These are phyloP conservation scores for Alternaria brassicae DNA, from an alignment of 2,329 filamentous ascomycete genomes.

Conservation along the genomic window DNA sequence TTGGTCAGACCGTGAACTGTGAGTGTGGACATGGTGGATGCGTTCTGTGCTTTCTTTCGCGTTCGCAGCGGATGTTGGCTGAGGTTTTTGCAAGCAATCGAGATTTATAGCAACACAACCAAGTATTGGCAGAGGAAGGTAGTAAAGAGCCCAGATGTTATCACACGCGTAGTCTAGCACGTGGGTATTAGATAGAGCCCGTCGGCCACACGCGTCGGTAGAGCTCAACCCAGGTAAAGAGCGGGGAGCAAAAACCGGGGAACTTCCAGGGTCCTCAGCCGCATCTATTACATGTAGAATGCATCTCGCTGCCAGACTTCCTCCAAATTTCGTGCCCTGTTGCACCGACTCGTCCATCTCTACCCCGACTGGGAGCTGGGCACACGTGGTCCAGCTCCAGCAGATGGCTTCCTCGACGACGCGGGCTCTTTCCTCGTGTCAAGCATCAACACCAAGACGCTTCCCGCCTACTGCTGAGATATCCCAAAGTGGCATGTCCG, in stretches of 20 bases:
- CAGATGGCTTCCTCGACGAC: constrained; percentile 17
- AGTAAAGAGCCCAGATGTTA: neutral
- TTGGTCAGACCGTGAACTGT: constrained; percentile 52
- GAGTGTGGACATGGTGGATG: constrained; percentile 50
- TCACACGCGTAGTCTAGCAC: constrained; percentile 8
- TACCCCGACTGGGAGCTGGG: constrained; percentile 26
- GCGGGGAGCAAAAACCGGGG: constrained; percentile 19
- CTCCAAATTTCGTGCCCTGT: constrained; percentile 31
- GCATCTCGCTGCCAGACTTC: constrained; percentile 22
- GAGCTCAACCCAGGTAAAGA: constrained; percentile 9
- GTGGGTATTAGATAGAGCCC: constrained; percentile 10
- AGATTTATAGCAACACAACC: neutral
- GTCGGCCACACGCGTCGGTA: constrained; percentile 9
- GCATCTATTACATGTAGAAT: constrained; percentile 3
- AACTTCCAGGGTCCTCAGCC: constrained; percentile 11
- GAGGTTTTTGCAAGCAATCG: neutral
- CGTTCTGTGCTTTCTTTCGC: neutral
- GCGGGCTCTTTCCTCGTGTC: constrained; percentile 18
- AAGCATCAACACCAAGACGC: constrained; percentile 15
- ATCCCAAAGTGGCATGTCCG: constrained; percentile 5
- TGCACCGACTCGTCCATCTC: constrained; percentile 31
- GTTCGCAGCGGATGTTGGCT: neutral
- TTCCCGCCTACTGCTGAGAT: constrained; percentile 7
- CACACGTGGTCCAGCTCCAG: constrained; percentile 28
- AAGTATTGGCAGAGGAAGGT: neutral